phyloP scores from a whole-genome alignment of 73 alveolate species.

The Paramecium tetraurelia region DNA sequence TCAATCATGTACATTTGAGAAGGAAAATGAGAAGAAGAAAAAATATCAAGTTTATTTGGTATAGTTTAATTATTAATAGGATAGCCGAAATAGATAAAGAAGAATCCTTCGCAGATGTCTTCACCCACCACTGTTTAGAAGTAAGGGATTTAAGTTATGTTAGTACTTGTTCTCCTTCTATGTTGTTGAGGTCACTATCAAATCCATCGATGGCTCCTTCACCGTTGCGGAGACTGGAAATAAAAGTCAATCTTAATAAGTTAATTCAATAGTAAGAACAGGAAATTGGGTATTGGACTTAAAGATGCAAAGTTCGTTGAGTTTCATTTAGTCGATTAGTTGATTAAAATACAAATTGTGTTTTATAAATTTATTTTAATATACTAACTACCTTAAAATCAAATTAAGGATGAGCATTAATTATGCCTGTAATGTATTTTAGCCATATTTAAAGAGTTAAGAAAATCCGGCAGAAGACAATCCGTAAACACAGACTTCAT shows the following conservation, averaged over 20 bases:
- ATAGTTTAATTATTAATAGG: neutral
- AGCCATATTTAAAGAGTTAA: neutral
- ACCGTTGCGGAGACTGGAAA: neutral
- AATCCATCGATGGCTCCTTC: constrained; percentile 45
- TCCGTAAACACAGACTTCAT: neutral
- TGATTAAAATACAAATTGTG: neutral
- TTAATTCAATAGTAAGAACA: neutral
- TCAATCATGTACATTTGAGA: constrained; percentile 45
- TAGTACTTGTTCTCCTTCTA: constrained; percentile 45
- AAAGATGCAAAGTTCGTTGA: constrained; percentile 39
- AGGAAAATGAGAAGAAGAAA: constrained; percentile 42
- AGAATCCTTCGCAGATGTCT: constrained; percentile 21
- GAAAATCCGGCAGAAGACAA: neutral
- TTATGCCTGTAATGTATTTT: constrained; percentile 35
- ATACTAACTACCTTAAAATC: constrained; percentile 32
- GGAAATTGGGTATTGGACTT: constrained; percentile 34
- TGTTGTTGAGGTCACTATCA: neutral
- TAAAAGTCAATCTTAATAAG: neutral
- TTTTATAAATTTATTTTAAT: neutral
- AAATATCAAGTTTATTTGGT: constrained; percentile 44
- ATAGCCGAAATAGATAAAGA: neutral
- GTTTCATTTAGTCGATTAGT: neutral
- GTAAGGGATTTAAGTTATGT: neutral
- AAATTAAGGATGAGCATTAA: constrained; percentile 43
- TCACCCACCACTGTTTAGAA: constrained; percentile 16